phyloP scores from a whole-genome alignment of 139 green algal species.

The Parachlorella kessleri region DNA sequence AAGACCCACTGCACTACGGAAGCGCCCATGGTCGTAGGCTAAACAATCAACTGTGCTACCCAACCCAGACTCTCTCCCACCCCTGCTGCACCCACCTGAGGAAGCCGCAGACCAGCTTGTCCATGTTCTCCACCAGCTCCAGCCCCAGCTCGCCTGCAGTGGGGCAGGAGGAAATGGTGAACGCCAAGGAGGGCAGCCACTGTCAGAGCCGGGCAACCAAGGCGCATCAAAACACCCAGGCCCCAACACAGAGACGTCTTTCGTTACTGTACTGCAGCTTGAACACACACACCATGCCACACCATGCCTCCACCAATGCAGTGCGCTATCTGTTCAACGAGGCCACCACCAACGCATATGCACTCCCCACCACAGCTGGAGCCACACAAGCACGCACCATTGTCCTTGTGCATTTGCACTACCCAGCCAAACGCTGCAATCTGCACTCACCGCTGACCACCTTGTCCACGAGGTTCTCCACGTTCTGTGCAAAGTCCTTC shows the following conservation, averaged over 20 bases:
- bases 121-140: constrained; percentile 45
- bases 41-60: neutral
- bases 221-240: neutral
- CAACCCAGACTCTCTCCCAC: neutral
- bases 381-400: too few species aligned
- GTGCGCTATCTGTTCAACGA: too few species aligned
- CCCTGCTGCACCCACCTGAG: constrained; percentile 2
- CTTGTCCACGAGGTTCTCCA: constrained; percentile 73
- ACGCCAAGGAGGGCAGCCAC: neutral
- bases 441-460: constrained; percentile 42
- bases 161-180: neutral
- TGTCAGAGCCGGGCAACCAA: neutral
- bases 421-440: neutral
- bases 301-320: neutral
- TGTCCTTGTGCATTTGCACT: too few species aligned
- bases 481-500: constrained; percentile 66
- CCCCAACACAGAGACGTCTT: too few species aligned
- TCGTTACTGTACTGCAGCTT: neutral
- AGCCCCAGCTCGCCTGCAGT: constrained; percentile 34
- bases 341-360: too few species aligned
- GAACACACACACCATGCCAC: neutral
- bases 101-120: constrained; percentile 30
- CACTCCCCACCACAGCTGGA: too few species aligned
- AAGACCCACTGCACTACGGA: constrained; percentile 2
- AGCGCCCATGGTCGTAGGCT: neutral